Evolutionary conservation across 495 filamentous ascomycete species (phyloP), one percentile per base, ranked within the genome.

Genomic region (Neurospora tetrasperma): DNA sequence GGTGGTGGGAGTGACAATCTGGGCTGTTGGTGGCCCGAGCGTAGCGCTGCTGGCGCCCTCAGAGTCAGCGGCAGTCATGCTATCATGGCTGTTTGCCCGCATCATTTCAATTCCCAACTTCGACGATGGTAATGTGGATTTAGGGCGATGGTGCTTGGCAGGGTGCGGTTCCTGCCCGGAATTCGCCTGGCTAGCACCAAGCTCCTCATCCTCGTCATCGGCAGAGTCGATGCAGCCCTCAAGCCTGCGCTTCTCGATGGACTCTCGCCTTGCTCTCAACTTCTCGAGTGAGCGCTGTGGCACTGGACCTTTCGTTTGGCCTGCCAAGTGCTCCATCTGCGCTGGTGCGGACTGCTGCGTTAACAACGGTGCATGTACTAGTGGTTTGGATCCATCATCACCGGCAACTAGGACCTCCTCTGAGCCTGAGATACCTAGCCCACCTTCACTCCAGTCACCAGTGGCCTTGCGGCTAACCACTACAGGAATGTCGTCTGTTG

Each of bases 81-180:
- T 97, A 38, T 94, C 94, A 72, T 93, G 90, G 73, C 93, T 96
- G 79, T 97, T 96, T 31, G 93, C 96, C 23, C 94, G 89, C 93
- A 97, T 94, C 94, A 97, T 97, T 81, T 97, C 94, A 44, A 91
- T 93, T 3, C 93, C 92, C 2, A 97, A 87, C 79, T 97, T 97
- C 3, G 93, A 96, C 40, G 86, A 90, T 42, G 84, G 84, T 38
- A 83, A 77, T 20, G 74, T 77, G 14, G 78, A 76, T 69, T 85
- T 86, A 71, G 71, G 74, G n/a, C 83, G 80, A 42, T 80, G 79
- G 27, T 82, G 83, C 39, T 71, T 70, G 38, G 69, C 44, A 59
- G 84, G 85, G 18, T 87, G 82, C 66, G 83, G 81, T 38, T 35
- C 54, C 42, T 82, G 80, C 14, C 73, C 71, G 4, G 75, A 62